Evolutionary conservation across 2,329 filamentous ascomycete genomes (phyloP), one percentile per base, ranked within the genome.

Genomic region (Sarocladium strictum): DNA sequence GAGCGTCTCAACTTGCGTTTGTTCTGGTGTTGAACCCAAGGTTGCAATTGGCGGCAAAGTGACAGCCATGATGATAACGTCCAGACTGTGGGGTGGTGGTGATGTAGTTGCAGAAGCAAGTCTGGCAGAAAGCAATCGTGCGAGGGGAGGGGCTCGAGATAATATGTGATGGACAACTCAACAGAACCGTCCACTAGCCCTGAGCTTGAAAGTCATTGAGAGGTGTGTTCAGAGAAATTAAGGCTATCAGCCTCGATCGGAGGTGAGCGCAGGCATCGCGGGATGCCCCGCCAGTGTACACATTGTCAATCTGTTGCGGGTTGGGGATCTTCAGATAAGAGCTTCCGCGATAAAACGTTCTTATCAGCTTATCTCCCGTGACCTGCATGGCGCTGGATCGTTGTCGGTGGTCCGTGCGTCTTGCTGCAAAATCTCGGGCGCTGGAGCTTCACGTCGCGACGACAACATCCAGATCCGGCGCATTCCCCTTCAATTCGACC

Each of bases 11-110:
- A 37, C n/a, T 14, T 49, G 53, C 79, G 21, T 26, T 12, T 6
- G 12, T 35, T 53, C 50, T 7, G 50, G 50, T 3, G 33, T 15
- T 17, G 72, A 70, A 24, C 77, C 72, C 37, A 95, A 73, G 14
- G 72, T 70, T 45, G 74, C 66, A 62, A 86, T 75, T 26, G 77
- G 66, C 12, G 88, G 88, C 6, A 94, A 63, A 14, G 60, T 67
- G 54, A 14, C 61, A 49, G 51, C 51, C 17, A 51, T 51, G 43
- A 29, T 49, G 24, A 49, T n/a, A n/a, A n/a, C n/a, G n/a, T n/a
- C n/a, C n/a, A n/a, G n/a, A n/a, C n/a, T n/a, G n/a, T n/a, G n/a
- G n/a, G n/a, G n/a, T n/a, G n/a, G n/a, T n/a, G n/a, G n/a, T n/a
- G n/a, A n/a, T n/a, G n/a, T n/a, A n/a, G n/a, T n/a, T n/a, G n/a